A percentile compares a stretch with the other conserved stretches of the same genome.
phyloP scores from a whole-genome alignment of 345 rosid genomes.

The Eucalyptus paniculata region DNA sequence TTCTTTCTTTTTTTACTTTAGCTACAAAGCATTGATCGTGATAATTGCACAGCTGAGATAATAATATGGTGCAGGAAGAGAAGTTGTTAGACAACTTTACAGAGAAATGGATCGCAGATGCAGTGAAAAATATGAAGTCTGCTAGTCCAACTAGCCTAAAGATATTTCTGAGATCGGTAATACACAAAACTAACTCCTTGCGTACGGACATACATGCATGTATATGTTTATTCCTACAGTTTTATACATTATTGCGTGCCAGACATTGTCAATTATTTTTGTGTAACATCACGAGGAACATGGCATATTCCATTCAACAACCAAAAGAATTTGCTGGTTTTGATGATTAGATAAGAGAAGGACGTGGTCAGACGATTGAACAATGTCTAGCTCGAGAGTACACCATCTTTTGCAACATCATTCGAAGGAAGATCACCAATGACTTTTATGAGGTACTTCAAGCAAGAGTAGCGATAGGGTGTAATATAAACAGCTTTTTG shows the following conservation, averaged over 20 bases:
- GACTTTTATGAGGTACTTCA: conserved; percentile 1
- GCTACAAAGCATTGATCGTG: no score
- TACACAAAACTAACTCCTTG: no score
- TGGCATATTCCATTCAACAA: not conserved
- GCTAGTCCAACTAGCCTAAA: conserved; percentile 11
- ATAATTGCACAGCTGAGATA: not conserved
- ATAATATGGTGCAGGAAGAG: not conserved
- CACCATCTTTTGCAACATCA: not conserved
- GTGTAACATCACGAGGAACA: not conserved
- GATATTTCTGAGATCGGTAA: conserved; percentile 8
- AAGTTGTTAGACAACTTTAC: not conserved
- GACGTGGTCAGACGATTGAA: not conserved
- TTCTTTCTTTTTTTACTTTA: not conserved
- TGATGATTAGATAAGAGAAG: not conserved
- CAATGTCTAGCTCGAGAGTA: conserved; percentile 1
- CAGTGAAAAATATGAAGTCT: conserved; percentile 3
- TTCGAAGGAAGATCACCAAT: not conserved
- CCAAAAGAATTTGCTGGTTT: no score
- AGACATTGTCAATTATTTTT: not conserved
- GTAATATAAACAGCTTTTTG: no score
- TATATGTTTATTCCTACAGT: no score
- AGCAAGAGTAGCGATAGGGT: no score
- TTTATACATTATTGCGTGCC: no score
- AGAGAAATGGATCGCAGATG: conserved; percentile 5
- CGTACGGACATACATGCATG: no score